Percentiles rank a stretch among this genome's conserved stretches.
phyloP scores from a whole-genome alignment of 495 filamentous ascomycete genomes.

The Oidiodendron maius region DNA sequence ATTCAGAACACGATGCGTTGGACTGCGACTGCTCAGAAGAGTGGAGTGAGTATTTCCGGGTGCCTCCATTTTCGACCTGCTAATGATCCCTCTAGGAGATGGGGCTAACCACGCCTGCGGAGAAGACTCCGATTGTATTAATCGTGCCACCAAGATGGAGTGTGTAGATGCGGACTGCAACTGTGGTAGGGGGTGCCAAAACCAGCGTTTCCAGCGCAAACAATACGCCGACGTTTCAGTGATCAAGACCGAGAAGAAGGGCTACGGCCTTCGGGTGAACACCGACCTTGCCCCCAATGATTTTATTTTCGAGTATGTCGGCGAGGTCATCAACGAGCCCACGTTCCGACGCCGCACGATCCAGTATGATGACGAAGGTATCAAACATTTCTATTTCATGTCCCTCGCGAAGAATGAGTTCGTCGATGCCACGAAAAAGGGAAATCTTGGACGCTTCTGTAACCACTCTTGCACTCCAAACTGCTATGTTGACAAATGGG shows the following conservation, averaged over 20 bases:
- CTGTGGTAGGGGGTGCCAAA: conserved; percentile 84
- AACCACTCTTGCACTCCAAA: conserved; percentile 99
- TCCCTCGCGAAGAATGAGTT: conserved; percentile 95
- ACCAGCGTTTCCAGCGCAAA: conserved; percentile 88
- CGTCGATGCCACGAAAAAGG: conserved; percentile 95
- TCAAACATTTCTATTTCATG: conserved; percentile 99
- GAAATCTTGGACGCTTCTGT: conserved; percentile 94
- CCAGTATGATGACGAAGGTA: conserved; percentile 89
- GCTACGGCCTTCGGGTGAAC: conserved; percentile 84
- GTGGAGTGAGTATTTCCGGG: conserved; percentile 70
- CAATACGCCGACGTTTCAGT: conserved; percentile 89
- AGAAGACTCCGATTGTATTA: conserved; percentile 98
- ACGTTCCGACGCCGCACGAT: conserved; percentile 83
- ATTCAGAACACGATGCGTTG: conserved; percentile 82
- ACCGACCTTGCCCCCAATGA: conserved; percentile 68
- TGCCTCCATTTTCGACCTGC: conserved; percentile 15
- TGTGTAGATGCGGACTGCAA: conserved; percentile 78
- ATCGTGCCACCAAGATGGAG: conserved; percentile 96
- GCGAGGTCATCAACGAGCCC: conserved; percentile 92
- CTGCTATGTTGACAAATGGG: conserved; percentile 99
- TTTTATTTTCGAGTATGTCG: conserved; percentile 97
- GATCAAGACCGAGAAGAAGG: conserved; percentile 96
- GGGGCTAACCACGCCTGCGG: conserved; percentile 81
- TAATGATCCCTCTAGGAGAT: conserved; percentile 50
- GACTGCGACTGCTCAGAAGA: conserved; percentile 95